Evolutionary conservation across 2,329 filamentous ascomycete species (phyloP), one percentile per base, ranked within the genome.

Genomic region (Aspergillus cejpii): DNA sequence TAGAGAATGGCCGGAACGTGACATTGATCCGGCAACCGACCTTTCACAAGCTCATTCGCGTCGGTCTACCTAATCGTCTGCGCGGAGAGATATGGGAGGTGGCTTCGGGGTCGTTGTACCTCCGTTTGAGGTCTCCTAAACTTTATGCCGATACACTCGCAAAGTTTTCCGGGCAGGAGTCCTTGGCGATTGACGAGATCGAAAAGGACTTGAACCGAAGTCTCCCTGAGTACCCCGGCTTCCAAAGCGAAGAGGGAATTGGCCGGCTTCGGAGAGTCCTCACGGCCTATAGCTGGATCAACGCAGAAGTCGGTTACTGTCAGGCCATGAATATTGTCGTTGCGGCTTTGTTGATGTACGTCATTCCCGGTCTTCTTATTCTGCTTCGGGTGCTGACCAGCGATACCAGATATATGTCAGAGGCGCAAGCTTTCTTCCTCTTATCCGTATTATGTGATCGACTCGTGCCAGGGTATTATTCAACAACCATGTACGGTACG

Each of bases 311-410:
- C 44, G 92, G 92, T 54, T 98, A 98, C 68, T 98, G 92, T 66
- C 92, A 98, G 69, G 92, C 92, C 50, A 98, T 98, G 92, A 98
- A 98, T 67, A 98, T 98, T 56, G 92, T 98, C 26, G 91, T 96
- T 43, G 92, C 92, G 14, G 92, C 92, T n/a, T 73, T 98, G 46
- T 77, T 98, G 57, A 98, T 98, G 74, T 83, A 72, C 54, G 76
- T 70, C 8, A 15, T 4, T 39, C 28, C 12, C 19, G 15, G 11
- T 28, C 12, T 5, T 15, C 6, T 34, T 11, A 2, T 24, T 8
- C 23, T 24, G 17, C 8, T 12, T n/a, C 28, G 39, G 12, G 29
- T 24, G 43, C 57, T 64, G 50, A 63, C 50, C n/a, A 19, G 27
- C n/a, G n/a, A n/a, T n/a, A 44, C 43, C 58, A 83, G 79, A 58